phyloP scores from a whole-genome alignment of 768 basidiomycete species.

The Russula vinacea region DNA sequence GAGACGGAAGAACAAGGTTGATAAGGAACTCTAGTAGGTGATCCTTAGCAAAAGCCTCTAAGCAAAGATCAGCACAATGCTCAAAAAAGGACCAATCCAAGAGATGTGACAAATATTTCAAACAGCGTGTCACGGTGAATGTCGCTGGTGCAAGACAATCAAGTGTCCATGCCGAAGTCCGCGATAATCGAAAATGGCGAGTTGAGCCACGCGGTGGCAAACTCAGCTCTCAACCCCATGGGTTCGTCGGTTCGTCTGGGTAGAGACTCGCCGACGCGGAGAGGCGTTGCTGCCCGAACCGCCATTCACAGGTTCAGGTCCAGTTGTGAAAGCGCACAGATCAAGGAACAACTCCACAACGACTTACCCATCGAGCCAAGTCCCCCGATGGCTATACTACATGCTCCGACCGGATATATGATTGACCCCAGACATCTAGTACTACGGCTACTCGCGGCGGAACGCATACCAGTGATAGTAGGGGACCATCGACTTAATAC shows the following conservation, averaged over 20 bases:
- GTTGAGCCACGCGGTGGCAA: background rate
- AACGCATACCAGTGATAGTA: too few species aligned
- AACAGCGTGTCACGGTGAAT: conserved; percentile 2
- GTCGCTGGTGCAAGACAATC: background rate
- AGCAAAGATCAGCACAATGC: background rate
- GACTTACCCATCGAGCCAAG: conserved; percentile 5
- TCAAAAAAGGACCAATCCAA: background rate
- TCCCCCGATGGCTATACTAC: background rate
- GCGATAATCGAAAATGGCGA: background rate
- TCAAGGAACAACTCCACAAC: background rate
- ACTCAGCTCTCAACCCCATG: too few species aligned
- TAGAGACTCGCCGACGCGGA: background rate
- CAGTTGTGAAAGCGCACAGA: too few species aligned
- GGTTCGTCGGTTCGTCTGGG: too few species aligned
- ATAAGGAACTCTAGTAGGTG: conserved; percentile 1
- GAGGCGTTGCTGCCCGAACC: background rate
- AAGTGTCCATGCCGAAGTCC: background rate
- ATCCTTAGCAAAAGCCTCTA: background rate
- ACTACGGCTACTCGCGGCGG: too few species aligned
- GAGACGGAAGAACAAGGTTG: conserved; percentile 12
- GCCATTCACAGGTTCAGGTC: background rate
- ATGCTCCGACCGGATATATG: background rate
- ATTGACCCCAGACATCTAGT: background rate
- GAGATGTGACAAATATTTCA: background rate
- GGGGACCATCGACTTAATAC: too few species aligned